Evolutionary conservation across 129 eudicot genomes (phyloP), one percentile per base, ranked within the genome.

Genomic region (Centrapalus pauciflorus): DNA sequence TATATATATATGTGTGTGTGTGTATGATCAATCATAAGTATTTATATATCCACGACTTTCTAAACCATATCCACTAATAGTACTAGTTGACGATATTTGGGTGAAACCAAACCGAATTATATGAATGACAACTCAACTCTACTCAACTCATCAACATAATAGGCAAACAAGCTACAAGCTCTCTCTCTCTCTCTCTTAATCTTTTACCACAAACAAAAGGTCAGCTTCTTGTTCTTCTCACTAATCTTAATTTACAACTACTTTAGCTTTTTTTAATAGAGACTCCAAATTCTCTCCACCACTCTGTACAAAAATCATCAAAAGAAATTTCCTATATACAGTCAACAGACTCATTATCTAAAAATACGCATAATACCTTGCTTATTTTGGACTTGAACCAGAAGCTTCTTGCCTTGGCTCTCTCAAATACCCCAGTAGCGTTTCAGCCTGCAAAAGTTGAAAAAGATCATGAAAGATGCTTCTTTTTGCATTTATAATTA

Each of bases 321-420:
- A 25, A 65, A 82, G 67, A 69, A 32, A 78, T 24, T 27, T 23
- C 62, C 74, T 80, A 85, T 80, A 75, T 71, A 84, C 82, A 83
- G 43, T 73, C 96, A 80, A 74, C 51, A 74, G 29, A 48, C 64
- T 29, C 76, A 66, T 35, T 7, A 27, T 52, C 19, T 56, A 37
- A 57, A 26, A 26, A 41, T 52, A 20, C n/a, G n/a, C n/a, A n/a
- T n/a, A 48, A 64, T 65, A 57, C 72, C 80, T 81, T 50, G 71
- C 66, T n/a, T n/a, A n/a, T n/a, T 77, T 85, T n/a, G 96, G 89
- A 70, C 76, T 83, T 69, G 91, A 85, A 57, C 84, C 46, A 24
- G 91, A 85, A 77, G 91, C 96, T 74, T 92, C 96, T 66, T 81
- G 91, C 61, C 96, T 85, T 77, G 91, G 81, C 74, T 85, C 98